These are phyloP conservation scores for Harringtonia aguacate DNA, from an alignment of 2,329 filamentous ascomycete genomes.

Conservation along the genomic window DNA sequence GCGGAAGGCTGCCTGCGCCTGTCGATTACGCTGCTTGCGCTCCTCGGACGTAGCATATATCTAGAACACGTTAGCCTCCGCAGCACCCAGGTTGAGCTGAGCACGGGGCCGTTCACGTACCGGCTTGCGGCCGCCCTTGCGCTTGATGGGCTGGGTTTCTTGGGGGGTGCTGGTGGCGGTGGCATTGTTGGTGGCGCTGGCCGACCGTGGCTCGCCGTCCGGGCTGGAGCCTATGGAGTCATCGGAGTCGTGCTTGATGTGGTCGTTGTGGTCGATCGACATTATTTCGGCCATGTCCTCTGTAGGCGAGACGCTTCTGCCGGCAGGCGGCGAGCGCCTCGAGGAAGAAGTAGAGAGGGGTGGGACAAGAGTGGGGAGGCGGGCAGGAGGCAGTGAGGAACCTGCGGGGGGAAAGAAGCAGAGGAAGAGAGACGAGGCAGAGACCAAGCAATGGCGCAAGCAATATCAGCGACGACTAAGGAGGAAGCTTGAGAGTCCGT, in stretches of 20 bases:
- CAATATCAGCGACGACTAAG: neutral
- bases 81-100: too few species aligned
- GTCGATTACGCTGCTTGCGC: slow-evolving; percentile 91
- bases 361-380: neutral
- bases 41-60: slow-evolving; percentile 99
- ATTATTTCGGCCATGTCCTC: slow-evolving; percentile 55
- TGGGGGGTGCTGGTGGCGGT: slow-evolving; percentile 26
- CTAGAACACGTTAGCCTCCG: slow-evolving; percentile 30
- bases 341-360: neutral
- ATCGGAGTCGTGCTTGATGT: slow-evolving; percentile 46
- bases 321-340: slow-evolving; percentile 30
- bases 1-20: slow-evolving; percentile 93
- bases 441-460: too few species aligned
- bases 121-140: slow-evolving; percentile 95
- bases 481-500: too few species aligned
- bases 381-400: too few species aligned
- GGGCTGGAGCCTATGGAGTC: slow-evolving; percentile 52
- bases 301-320: slow-evolving; percentile 23
- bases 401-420: neutral
- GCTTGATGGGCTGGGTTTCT: slow-evolving; percentile 64
- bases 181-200: slow-evolving; percentile 19
- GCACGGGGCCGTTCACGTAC: slow-evolving; percentile 42
- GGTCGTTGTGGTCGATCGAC: slow-evolving; percentile 54
- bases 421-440: neutral
- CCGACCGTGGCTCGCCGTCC: slow-evolving; percentile 38